Evolutionary conservation across 768 basidiomycete species (phyloP).

Genomic region (Royoungia palumana): DNA sequence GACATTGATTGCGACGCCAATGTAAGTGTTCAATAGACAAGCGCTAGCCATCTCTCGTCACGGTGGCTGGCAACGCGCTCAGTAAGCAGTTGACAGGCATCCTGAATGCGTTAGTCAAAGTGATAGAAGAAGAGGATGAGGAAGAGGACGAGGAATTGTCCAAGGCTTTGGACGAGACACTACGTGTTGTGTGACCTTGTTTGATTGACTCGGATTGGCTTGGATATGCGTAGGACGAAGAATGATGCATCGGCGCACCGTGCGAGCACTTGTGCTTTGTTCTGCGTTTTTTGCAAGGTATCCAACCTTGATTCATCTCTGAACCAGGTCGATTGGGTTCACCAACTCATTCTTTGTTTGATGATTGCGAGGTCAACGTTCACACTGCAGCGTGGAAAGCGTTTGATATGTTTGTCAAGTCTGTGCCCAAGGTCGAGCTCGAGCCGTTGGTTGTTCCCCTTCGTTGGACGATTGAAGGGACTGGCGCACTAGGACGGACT

Average conservation of each 20-base stretch:
- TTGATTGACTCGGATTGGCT: constrained; percentile 69
- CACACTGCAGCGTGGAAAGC: constrained; percentile 81
- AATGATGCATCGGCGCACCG: constrained; percentile 66
- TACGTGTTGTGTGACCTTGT: constrained; percentile 66
- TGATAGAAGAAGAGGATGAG: constrained; percentile 61
- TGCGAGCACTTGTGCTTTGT: constrained; percentile 73
- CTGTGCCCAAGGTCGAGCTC: constrained; percentile 87
- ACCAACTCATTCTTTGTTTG: constrained; percentile 82
- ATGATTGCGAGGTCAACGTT: constrained; percentile 71
- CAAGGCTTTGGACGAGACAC: constrained; percentile 69
- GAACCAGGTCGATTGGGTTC: constrained; percentile 93
- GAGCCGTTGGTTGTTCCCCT: constrained; percentile 89
- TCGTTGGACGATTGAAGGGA: constrained; percentile 81
- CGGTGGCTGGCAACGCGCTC: constrained; percentile 88
- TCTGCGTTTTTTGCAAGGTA: constrained; percentile 79
- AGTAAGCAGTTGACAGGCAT: constrained; percentile 80
- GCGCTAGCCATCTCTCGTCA: constrained; percentile 88
- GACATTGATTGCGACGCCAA: constrained; percentile 83
- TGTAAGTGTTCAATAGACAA: constrained; percentile 92
- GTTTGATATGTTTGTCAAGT: constrained; percentile 85
- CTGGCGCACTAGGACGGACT: constrained; percentile 67
- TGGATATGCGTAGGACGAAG: constrained; percentile 61
- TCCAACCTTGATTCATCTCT: constrained; percentile 77
- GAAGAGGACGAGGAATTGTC: constrained; percentile 66
- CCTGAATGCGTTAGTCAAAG: constrained; percentile 73